Percentiles rank a stretch among this genome's conserved stretches.
Conservation (phyloP, 805 yeast genomes). For the Wickerhamiella bombiphila region DNA sequence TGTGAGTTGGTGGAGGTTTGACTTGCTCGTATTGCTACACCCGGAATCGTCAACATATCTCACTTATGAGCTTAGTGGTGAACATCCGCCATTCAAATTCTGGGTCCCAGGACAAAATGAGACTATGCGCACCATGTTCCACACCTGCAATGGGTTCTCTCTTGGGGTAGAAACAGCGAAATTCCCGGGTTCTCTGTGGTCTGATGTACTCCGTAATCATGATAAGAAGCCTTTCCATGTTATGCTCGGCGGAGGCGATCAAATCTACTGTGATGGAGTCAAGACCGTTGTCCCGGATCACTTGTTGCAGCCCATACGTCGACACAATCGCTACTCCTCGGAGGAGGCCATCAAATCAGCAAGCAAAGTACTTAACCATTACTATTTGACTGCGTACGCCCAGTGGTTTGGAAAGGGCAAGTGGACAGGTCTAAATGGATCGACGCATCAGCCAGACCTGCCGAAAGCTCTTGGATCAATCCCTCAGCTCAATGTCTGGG, state of each 20-base stretch:
- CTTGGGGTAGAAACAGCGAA: constrained; percentile 47
- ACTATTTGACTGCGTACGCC: constrained; percentile 58
- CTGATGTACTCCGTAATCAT: constrained; percentile 64
- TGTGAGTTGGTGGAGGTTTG: constrained; percentile 49
- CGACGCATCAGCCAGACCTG: constrained; percentile 49
- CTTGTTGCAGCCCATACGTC: constrained; percentile 17
- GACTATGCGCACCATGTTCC: constrained; percentile 70
- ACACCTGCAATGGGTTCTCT: constrained; percentile 87
- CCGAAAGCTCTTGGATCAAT: constrained; percentile 70
- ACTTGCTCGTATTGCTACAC: constrained; percentile 32
- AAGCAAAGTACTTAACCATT: constrained; percentile 43
- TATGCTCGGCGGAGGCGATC: constrained; percentile 97
- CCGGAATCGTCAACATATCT: constrained; percentile 41
- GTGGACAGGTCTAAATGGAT: constrained; percentile 59
- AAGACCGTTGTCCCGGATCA: constrained; percentile 31
- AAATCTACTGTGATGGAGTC: constrained; percentile 75
- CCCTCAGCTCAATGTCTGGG: constrained; percentile 75
- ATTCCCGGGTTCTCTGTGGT: constrained; percentile 73
- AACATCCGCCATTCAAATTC: constrained; percentile 41
- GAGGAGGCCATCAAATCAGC: constrained; percentile 6
- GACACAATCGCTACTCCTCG: neutral
- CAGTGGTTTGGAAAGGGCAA: constrained; percentile 85
- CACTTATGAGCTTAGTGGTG: constrained; percentile 42
- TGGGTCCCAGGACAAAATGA: constrained; percentile 48
- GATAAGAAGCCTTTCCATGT: constrained; percentile 58